A percentile compares a stretch with the other conserved stretches of the same genome.
These are phyloP conservation scores for Cladosporium phlei DNA, from an alignment of 2,329 filamentous ascomycete species.

Conservation along the genomic window DNA sequence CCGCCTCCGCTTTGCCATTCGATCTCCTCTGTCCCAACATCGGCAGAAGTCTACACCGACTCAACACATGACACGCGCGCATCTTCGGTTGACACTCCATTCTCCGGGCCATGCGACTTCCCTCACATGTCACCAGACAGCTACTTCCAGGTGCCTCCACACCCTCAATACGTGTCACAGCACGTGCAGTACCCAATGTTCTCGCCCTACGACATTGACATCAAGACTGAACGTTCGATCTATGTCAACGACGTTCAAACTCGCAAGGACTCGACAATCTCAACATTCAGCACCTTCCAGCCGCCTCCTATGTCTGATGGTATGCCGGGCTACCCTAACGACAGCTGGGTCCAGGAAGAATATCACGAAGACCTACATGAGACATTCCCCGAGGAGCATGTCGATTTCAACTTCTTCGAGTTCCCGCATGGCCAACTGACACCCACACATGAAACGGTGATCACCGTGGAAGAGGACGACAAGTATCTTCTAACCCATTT, in stretches of 20 bases:
- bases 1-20: conserved; percentile 78
- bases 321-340: conserved; percentile 57
- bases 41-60: conserved; percentile 69
- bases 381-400: conserved; percentile 53
- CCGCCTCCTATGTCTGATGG: conserved; percentile 66
- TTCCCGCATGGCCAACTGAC: conserved; percentile 65
- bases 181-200: conserved; percentile 51
- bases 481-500: conserved; percentile 86
- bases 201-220: conserved; percentile 85
- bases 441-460: conserved; percentile 61
- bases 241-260: conserved; percentile 88
- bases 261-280: conserved; percentile 78
- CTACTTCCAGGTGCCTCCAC: conserved; percentile 59
- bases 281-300: conserved; percentile 88
- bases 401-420: conserved; percentile 77
- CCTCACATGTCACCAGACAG: conserved; percentile 54
- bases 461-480: conserved; percentile 84
- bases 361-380: conserved; percentile 64
- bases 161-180: conserved; percentile 34
- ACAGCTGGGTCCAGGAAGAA: conserved; percentile 69
- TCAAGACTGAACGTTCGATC: conserved; percentile 92
- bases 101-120: conserved; percentile 61
- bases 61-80: conserved; percentile 68
- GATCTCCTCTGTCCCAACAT: conserved; percentile 57
- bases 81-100: conserved; percentile 74